Base-by-base conservation (phyloP, 805 yeast species). In the Isabelozyma heimii region DNA sequence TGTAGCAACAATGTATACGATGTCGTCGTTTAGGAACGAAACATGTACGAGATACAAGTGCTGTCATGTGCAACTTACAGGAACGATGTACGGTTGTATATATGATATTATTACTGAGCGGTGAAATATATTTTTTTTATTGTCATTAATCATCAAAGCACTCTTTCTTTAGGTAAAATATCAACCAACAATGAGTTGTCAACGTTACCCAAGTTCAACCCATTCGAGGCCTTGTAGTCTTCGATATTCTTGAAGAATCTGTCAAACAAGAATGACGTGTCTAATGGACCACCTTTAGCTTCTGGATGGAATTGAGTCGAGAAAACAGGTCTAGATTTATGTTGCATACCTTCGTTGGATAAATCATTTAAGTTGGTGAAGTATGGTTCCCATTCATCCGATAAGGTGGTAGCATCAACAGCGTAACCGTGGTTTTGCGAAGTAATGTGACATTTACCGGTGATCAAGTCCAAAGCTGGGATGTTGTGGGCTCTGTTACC, bases 401-500 rank as follows among this genome's bases (percentile, higher is more conserved):
- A 84, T 60, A 94, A 78, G 30, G 97, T 87, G 20, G 69, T 58
- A 13, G 85, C 85, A 64, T 91, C 97, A 43, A 95, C 98, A 8
- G 98, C 99, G 65, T 90, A 94, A 53, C 99, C 99, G 67, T 95
- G 99, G 74, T 94, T 94, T 77, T 94, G 99, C 26, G 98, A 92
- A 10, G 99, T 94, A 69, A 94, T 95, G 71, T 94, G 97, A 69
- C 98, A 92, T 66, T 87, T 85, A 50, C 98, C 97, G 30, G 96
- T 87, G 47, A 84, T 76, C 60, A 91, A 70, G 67, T 92, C 97
- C 66, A 91, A 80, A 12, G 97, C 95, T 49, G 99, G 99, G 55
- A 95, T 95, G 69, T 94, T 94, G 75, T 95, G 99, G 26, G 97
- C 99, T 74, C 99, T 87, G 80, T 94, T 94, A 73, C 99, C 99